Conservation (phyloP, 2,329 filamentous ascomycete genomes). For the Coleophoma eucalyptorum region DNA sequence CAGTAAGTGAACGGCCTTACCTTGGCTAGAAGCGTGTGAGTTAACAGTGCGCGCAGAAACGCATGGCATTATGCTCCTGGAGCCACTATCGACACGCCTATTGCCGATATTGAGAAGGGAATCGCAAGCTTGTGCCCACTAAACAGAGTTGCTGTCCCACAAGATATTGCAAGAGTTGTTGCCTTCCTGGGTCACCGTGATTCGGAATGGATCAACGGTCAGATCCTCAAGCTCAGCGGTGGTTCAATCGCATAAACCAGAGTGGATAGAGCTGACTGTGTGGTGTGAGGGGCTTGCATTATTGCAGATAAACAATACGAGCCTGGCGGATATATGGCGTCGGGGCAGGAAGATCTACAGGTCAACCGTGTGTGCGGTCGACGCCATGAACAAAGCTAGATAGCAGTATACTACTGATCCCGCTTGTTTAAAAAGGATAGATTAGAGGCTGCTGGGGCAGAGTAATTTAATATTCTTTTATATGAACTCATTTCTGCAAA, state of each 20-base stretch:
- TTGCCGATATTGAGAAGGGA: conserved; percentile 49
- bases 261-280: neutral
- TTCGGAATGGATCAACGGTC: conserved; percentile 58
- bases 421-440: too few relatives aligned
- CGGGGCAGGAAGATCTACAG: too few relatives aligned
- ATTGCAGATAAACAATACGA: too few relatives aligned
- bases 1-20: conserved; percentile 18
- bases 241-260: conserved; percentile 7
- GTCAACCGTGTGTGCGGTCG: too few relatives aligned
- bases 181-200: conserved; percentile 46
- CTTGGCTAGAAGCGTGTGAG: neutral
- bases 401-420: too few relatives aligned
- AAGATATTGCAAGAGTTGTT: conserved; percentile 45
- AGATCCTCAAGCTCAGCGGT: conserved; percentile 20
- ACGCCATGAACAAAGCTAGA: too few relatives aligned
- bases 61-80: conserved; percentile 61
- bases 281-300: too few relatives aligned
- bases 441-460: too few relatives aligned
- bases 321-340: too few relatives aligned
- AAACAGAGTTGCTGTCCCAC: conserved; percentile 51
- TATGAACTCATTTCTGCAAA: too few relatives aligned
- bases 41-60: conserved; percentile 10
- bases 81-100: conserved; percentile 45
- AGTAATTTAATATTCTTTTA: too few relatives aligned
- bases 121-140: conserved; percentile 56